phyloP scores from a whole-genome alignment of 2,329 filamentous ascomycete species.

The Capronia americana region DNA sequence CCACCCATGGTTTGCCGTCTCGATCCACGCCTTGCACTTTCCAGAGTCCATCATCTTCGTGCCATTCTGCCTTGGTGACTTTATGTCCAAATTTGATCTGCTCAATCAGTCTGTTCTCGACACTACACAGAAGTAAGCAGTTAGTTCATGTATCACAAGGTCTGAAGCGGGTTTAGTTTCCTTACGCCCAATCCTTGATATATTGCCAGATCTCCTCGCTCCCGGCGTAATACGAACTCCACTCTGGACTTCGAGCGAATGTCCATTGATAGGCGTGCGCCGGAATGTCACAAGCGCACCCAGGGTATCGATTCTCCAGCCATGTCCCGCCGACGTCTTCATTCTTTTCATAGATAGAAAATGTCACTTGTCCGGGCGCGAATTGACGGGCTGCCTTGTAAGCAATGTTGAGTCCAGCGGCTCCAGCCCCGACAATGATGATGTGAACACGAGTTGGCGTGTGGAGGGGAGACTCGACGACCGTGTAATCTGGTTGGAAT shows the following conservation, averaged over 20 bases:
- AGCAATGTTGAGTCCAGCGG: slow-evolving; percentile 73
- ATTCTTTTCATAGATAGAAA: slow-evolving; percentile 42
- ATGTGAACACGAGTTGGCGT: slow-evolving; percentile 51
- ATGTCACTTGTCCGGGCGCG: slow-evolving; percentile 25
- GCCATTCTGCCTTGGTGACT: background rate
- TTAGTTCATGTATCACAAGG: no score
- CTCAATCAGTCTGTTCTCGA: background rate
- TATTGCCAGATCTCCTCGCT: slow-evolving; percentile 10
- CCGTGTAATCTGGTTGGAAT: no score
- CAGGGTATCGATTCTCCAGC: slow-evolving; percentile 38
- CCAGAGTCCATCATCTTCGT: background rate
- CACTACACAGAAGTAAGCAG: no score
- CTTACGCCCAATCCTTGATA: background rate
- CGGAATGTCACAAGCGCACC: slow-evolving; percentile 23
- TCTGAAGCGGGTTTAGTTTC: no score
- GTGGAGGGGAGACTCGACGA: background rate
- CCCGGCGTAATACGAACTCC: slow-evolving; percentile 9
- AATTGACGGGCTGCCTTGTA: slow-evolving; percentile 19
- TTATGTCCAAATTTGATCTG: background rate
- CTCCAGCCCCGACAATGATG: slow-evolving; percentile 55
- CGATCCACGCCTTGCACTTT: background rate
- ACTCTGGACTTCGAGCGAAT: slow-evolving; percentile 7
- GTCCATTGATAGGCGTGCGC: slow-evolving; percentile 13
- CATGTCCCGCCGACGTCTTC: slow-evolving; percentile 43
- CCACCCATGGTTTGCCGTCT: background rate